These are phyloP conservation scores for Xylaria acuta DNA, from an alignment of 495 filamentous ascomycete genomes.

Conservation along the genomic window DNA sequence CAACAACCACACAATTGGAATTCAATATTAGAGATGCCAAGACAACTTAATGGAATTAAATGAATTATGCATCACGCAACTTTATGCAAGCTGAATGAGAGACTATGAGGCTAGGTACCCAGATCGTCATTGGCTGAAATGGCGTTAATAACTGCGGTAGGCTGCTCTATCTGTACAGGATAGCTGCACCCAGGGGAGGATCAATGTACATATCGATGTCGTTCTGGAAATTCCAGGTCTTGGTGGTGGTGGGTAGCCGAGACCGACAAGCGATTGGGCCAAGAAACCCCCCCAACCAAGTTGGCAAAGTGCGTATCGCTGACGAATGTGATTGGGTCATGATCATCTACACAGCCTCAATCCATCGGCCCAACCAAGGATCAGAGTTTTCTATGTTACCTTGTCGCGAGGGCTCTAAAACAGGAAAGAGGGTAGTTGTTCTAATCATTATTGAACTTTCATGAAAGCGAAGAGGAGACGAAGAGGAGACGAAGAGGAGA, in stretches of 20 bases:
- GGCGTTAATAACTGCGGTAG: neutral
- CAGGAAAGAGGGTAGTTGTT: neutral
- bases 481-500: too few relatives aligned
- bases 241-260: conserved; percentile 5
- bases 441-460: neutral
- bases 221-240: conserved; percentile 16
- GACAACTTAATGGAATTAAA: too few relatives aligned
- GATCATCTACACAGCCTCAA: conserved; percentile 27
- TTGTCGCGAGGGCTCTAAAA: neutral
- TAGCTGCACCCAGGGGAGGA: neutral
- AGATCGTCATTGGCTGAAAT: neutral
- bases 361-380: conserved; percentile 19
- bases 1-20: neutral
- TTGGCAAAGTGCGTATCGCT: conserved; percentile 9
- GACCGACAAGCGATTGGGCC: conserved; percentile 6
- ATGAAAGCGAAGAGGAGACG: neutral
- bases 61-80: conserved; percentile 3
- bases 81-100: neutral
- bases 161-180: neutral
- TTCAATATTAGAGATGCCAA: neutral
- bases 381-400: neutral
- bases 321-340: conserved; percentile 21
- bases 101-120: neutral
- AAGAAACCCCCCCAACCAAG: conserved; percentile 7
- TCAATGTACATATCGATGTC: neutral